Base-by-base conservation (phyloP, 2,329 filamentous ascomycete genomes). In the Exserohilum turcica region DNA sequence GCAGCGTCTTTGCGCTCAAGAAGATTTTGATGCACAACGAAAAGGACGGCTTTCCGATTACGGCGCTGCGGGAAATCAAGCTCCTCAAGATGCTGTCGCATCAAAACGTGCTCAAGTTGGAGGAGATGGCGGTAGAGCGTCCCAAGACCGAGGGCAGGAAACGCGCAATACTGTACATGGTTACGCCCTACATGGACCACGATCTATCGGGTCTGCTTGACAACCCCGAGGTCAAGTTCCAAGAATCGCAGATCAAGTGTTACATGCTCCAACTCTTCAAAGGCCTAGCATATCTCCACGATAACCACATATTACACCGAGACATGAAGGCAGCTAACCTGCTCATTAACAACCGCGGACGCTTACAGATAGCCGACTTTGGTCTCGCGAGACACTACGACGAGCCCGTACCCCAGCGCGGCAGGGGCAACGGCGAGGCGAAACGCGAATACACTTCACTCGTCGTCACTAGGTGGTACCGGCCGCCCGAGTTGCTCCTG, bases 1-100 rank as follows among this genome's bases (percentile, higher is more conserved):
- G 90, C 48, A 82, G 84, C 19, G 76, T 93, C 39, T 89, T 96
- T 56, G 94, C 94, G 3, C 77, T 99, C 69, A 99, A 99, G 80
- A 97, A 97, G 82, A 99, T 99, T 63, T 86, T 99, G 62, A 97
- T 97, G 90, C 94, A 97, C 74, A 96, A 97, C 74, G 94, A 99
- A 79, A 97, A 97, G 74, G 94, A 99, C 76, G 94, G 94, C 80
- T 99, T 99, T 65, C 94, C 94, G n/a, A 99, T 99, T 60, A 99
- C 94, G 1, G 93, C 94, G 6, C 84, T 99, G 39, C 90, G 94
- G 70, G 94, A 99, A 76, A 97, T 99, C 79, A 97, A 97, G 79
- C 85, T 99, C 33, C 82, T 99, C 54, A 99, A 99, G 78, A 86
- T 96, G 65, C 80, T 99, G n/a, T 92, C 89, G 8, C 94, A 99